Evolutionary conservation across 164 flowering plant genomes (phyloP), one percentile per base, ranked within the genome.

Genomic region (Tetrastigma voinierianum): DNA sequence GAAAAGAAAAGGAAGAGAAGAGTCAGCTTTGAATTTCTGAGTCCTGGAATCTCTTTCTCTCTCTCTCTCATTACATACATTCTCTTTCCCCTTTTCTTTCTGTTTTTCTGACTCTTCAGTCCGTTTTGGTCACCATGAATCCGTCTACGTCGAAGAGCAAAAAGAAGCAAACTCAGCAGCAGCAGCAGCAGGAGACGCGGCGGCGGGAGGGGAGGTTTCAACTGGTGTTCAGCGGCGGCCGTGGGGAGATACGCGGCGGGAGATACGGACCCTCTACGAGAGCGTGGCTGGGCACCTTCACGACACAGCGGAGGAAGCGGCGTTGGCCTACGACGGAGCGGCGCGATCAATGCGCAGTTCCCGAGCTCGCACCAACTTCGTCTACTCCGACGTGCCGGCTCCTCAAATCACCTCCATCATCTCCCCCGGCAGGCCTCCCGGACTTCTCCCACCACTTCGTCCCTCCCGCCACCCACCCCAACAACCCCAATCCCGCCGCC

Each of bases 221-320:
- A n/a, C 78, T 6, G 84, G 84, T 40, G 73, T 74, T 55, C 44
- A 64, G 57, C 17, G 86, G 51, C 55, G 86, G 65, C 83, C 86
- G 0, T 80, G 83, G 86, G 86, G 86, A 61, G 86, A n/a, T 82
- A 82, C 56, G 86, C 86, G 0, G 83, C 86, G 8, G 8, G 86
- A 82, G 66, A 83, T 83, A 60, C 60, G 86, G 84, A 83, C 83
- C 83, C 86, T 48, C 82, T 5, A 83, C 83, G 11, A 83, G 80
- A 68, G 86, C 80, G 62, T 83, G 86, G 86, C 76, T 83, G 1
- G 86, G 86, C 20, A 83, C 86, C 15, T 83, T 80, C 67, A n/a
- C n/a, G 86, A 83, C 69, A 83, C 86, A 0, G 86, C 86, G 3
- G 86, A 83, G 67, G 84, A 83, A 49, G 86, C 86, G 1, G 86